Evolutionary conservation across 805 yeast genomes (phyloP), one percentile per base, ranked within the genome.

Genomic region (Cyberlindnera mycetangii): DNA sequence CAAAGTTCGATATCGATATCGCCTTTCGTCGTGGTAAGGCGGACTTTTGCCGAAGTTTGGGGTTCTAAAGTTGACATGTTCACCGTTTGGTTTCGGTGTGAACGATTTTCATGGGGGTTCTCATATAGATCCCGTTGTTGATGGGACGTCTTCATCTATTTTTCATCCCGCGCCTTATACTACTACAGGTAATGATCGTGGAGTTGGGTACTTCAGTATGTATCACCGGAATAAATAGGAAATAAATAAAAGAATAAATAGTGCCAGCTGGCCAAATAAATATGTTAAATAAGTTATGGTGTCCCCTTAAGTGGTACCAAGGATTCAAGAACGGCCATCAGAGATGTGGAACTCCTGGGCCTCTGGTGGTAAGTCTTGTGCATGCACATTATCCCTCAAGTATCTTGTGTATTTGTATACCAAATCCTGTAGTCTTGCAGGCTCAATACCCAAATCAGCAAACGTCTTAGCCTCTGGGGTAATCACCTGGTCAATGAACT

Each of bases 391-490:
- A 39, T 43, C 53, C 57, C 66, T 60, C 41, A 59, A 51, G 40
- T 70, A 66, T 49, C 65, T 60, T 51, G 72, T 69, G 55, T 75
- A 76, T 41, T 62, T 65, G 58, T 71, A 74, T 22, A 75, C 58
- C 62, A 68, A 70, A 53, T 76, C 80, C 31, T 71, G 72, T 37
- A 83, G 66, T 47, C 71, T 67, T 48, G 70, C 79, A 14, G 82
- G 77, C 37, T 72, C 69, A 60, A 88, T 79, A 36, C 87, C 93
- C 56, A 87, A 74, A 60, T 87, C 93, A 27, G 67, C 69, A 64
- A 83, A 87, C 14, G 84, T 77, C 58, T 72, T 70, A 20, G 88
- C 89, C 14, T 62, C 59, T 24, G 76, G 73, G 58, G 81, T 85
- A 49, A 81, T 71, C 17, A 53, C 52, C 66, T 88, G 95, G 66